Base-by-base conservation (phyloP, 495 filamentous ascomycete genomes). In the Hypoxylon perforatum region DNA sequence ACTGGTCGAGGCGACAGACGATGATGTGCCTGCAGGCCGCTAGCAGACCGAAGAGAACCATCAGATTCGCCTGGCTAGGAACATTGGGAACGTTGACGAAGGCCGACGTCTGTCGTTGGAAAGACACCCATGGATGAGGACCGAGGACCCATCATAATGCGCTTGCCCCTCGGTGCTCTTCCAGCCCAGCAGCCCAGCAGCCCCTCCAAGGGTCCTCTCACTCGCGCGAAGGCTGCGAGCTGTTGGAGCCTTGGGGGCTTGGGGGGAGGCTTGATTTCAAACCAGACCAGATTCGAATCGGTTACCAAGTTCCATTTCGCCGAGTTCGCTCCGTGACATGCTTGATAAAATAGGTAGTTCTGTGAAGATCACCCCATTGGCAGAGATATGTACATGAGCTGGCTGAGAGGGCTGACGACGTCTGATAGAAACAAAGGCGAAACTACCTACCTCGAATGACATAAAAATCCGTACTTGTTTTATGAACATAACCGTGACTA, bases 261-360 rank as follows among this genome's bases (percentile, higher is more conserved):
- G 54, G 42, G 50, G 30, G 25, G 41, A 61, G 55, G 57, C 56
- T 65, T 69, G 56, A 64, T 64, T 69, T 69, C 61, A 65, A 69
- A 65, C 66, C 61, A 60, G 56, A 61, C 38, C 41, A 64, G 60
- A 64, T 65, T 61, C 61, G 65, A 45, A 61, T 49, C 23, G 56
- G 66, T 57, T 61, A 64, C 65, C 49, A 69, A 56, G 61, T 50
- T 65, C 66, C 66, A 69, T 69, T 69, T 69, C 66, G 66, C 66
- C 66, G 66, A 69, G 57, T 57, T 69, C 61, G 56, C 66, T 65
- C 66, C 66, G 66, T 42, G 39, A 9, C 51, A 60, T 46, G 56
- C 49, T 39, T 55, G 28, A 45, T 33, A 44, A 35, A 60, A 58
- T 62, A 50, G 42, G 55, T 60, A 60, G 50, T 46, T 59, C 19